These are phyloP conservation scores for Peniophora sp. DNA, from an alignment of 1,284 basidiomycete genomes.

Conservation along the genomic window DNA sequence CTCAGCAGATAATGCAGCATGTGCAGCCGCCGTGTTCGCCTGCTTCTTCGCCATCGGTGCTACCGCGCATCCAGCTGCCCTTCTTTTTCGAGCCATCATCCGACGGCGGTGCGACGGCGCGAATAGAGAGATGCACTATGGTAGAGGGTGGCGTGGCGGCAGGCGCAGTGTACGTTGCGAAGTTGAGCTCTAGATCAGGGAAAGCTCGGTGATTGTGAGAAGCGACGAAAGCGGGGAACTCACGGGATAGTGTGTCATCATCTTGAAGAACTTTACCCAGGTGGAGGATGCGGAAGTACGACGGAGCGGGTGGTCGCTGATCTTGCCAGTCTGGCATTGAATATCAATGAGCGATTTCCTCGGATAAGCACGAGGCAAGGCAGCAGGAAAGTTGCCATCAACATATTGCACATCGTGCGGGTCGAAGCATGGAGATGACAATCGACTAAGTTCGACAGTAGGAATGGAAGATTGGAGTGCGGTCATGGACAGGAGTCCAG, in stretches of 20 bases:
- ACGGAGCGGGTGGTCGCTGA: slow-evolving; percentile 72
- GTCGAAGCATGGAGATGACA: not conserved
- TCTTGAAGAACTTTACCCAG: slow-evolving; percentile 81
- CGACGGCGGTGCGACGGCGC: slow-evolving; percentile 49
- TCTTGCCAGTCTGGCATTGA: slow-evolving; percentile 63
- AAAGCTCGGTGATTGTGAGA: slow-evolving; percentile 4
- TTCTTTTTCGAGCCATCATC: slow-evolving; percentile 50
- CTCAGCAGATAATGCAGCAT: slow-evolving; percentile 19
- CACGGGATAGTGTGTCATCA: slow-evolving; percentile 70
- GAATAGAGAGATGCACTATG: slow-evolving; percentile 76
- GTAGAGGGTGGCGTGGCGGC: slow-evolving; percentile 38
- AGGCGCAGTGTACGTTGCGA: slow-evolving; percentile 32
- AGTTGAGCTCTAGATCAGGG: slow-evolving; percentile 34
- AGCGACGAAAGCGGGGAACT: slow-evolving; percentile 22
- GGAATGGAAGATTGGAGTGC: not conserved
- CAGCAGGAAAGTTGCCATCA: slow-evolving; percentile 1
- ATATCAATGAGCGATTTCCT: not conserved
- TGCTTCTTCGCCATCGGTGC: slow-evolving; percentile 7
- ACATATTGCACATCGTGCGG: not conserved
- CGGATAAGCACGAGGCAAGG: slow-evolving; percentile 1
- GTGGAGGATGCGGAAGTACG: slow-evolving; percentile 71
- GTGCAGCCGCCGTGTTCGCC: slow-evolving; percentile 17
- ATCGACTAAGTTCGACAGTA: not conserved
- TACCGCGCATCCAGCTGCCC: slow-evolving; percentile 15
- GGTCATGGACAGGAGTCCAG: not conserved